These are phyloP conservation scores for Fusarium miscanthi DNA, from an alignment of 2,329 filamentous ascomycete species.

Conservation along the genomic window DNA sequence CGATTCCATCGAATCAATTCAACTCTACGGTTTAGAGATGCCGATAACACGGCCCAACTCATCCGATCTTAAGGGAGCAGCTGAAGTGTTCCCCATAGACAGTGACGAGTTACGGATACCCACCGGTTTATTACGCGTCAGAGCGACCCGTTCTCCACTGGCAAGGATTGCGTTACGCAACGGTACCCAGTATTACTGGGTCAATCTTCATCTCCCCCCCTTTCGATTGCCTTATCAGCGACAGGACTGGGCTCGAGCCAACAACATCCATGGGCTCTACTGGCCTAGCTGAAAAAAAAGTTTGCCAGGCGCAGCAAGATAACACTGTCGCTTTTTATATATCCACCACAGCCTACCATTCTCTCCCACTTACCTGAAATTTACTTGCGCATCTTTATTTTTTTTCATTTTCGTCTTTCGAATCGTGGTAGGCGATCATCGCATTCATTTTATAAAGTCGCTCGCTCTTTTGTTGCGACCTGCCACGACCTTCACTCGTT, in stretches of 20 bases:
- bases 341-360: not conserved
- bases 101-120: conserved; percentile 2
- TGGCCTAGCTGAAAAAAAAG: conserved; percentile 6
- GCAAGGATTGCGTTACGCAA: conserved; percentile 20
- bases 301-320: conserved; percentile 11
- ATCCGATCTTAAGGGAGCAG: not conserved
- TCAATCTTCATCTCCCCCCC: conserved; percentile 26
- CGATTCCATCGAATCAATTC: not conserved
- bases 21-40: not conserved
- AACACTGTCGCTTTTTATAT: conserved; percentile 21
- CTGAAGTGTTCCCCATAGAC: conserved; percentile 8
- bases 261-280: conserved; percentile 14
- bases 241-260: not conserved
- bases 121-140: conserved; percentile 23
- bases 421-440: conserved; percentile 5
- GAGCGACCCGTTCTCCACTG: conserved; percentile 6
- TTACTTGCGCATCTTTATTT: conserved; percentile 12
- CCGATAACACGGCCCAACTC: not conserved
- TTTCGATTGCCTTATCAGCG: conserved; percentile 17
- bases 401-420: not conserved
- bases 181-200: conserved; percentile 17
- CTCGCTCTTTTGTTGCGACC: conserved; percentile 3
- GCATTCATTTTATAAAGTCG: conserved; percentile 19
- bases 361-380: conserved; percentile 22
- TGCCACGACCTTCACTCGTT: not conserved